Evolutionary conservation across 2,329 filamentous ascomycete genomes (phyloP).

Genomic region (Fusarium burgessii): DNA sequence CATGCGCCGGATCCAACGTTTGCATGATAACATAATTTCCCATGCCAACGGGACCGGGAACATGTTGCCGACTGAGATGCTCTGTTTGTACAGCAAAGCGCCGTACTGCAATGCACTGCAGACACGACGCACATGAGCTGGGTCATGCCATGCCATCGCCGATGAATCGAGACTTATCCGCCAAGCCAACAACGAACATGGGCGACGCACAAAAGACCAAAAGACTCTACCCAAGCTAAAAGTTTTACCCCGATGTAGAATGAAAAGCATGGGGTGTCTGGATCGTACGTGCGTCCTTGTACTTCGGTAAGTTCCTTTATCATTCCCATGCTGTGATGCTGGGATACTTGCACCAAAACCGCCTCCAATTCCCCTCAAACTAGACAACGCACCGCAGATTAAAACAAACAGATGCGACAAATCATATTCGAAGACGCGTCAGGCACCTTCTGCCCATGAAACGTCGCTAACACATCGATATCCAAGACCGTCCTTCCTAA

Average conservation of each 20-base stretch:
- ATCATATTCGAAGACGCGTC: conserved; percentile 17
- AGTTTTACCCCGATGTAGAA: conserved; percentile 7
- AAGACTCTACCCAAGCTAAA: not conserved
- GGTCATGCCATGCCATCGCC: conserved; percentile 32
- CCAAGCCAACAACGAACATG: conserved; percentile 24
- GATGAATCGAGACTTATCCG: conserved; percentile 33
- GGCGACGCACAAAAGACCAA: not conserved
- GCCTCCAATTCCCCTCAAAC: conserved; percentile 1
- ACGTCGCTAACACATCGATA: conserved; percentile 31
- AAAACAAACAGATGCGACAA: conserved; percentile 15
- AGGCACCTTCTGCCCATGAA: conserved; percentile 24
- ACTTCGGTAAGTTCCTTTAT: conserved; percentile 7
- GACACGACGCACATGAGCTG: conserved; percentile 5
- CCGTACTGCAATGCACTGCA: not conserved
- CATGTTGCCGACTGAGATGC: conserved; percentile 21
- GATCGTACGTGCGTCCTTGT: conserved; percentile 1
- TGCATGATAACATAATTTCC: conserved; percentile 25
- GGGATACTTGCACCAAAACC: not conserved
- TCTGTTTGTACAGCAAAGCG: not conserved
- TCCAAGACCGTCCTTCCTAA: conserved; percentile 19
- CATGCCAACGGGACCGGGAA: conserved; percentile 11
- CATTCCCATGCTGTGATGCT: not conserved
- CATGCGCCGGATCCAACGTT: conserved; percentile 6
- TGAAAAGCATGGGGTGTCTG: conserved; percentile 10
- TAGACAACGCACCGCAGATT: conserved; percentile 39